phyloP scores from a whole-genome alignment of 2,329 filamentous ascomycete genomes.

The Fusarium armeniacum region DNA sequence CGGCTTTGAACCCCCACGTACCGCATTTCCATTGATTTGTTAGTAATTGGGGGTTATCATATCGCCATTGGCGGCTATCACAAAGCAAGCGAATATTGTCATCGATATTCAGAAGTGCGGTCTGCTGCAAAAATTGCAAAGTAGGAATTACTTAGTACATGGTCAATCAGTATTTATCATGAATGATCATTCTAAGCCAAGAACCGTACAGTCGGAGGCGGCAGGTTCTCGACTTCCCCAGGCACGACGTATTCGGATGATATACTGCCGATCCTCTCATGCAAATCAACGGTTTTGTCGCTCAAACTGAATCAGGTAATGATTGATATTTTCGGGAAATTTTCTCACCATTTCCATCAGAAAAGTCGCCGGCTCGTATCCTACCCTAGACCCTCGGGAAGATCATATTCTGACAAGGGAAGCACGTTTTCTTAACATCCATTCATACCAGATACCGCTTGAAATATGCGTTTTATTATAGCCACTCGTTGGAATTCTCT shows the following conservation, averaged over 20 bases:
- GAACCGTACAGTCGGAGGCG: slow-evolving; percentile 12
- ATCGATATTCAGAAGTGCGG: not conserved
- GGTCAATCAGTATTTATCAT: not conserved
- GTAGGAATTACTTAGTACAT: no score
- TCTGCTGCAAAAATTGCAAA: not conserved
- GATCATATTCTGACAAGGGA: not conserved
- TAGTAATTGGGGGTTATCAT: slow-evolving; percentile 11
- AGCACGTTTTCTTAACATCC: not conserved
- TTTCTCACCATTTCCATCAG: not conserved
- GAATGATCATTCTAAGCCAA: slow-evolving; percentile 10
- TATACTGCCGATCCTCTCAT: slow-evolving; percentile 31
- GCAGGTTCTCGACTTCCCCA: slow-evolving; percentile 36
- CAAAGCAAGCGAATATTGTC: slow-evolving; percentile 5
- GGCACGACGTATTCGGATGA: slow-evolving; percentile 27
- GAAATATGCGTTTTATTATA: not conserved
- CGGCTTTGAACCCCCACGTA: slow-evolving; percentile 30
- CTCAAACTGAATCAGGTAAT: slow-evolving; percentile 30
- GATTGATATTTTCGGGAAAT: slow-evolving; percentile 25
- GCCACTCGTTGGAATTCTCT: not conserved
- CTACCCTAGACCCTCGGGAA: slow-evolving; percentile 15
- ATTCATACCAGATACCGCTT: not conserved
- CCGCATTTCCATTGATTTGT: slow-evolving; percentile 14
- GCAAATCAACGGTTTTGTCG: slow-evolving; percentile 34
- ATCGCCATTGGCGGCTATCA: slow-evolving; percentile 20
- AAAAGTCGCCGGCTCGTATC: not conserved